Evolutionary conservation across 495 filamentous ascomycete species (phyloP), one percentile per base, ranked within the genome.

Genomic region (Tuber umbilicatum): DNA sequence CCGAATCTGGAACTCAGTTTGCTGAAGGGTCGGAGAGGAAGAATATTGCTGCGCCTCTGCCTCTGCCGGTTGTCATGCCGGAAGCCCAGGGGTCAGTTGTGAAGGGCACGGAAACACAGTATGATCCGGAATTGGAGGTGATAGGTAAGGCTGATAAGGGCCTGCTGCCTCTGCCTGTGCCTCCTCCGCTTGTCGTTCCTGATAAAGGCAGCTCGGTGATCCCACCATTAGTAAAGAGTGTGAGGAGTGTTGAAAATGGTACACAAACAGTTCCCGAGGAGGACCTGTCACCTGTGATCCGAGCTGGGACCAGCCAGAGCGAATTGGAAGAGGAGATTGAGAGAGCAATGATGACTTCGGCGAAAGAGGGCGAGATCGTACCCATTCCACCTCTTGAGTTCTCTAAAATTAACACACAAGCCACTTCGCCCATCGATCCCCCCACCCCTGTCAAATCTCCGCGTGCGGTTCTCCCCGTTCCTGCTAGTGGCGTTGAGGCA

Each of bases 1-100:
- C 72, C 41, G 78, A 74, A 45, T 71, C 70, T 4, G 79, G 80
- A 37, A 81, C 80, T 23, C 80, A 81, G 55, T 81, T 76, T 41
- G 80, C 79, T 39, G 74, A 74, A 37, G 74, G 75, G 40, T 68
- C 71, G 21, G 74, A 70, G 45, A 64, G 35, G 38, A 12, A n/a
- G n/a, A 67, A 72, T n/a, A 39, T n/a, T 23, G 39, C 37, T 27
- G 6, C 31, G 35, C 37, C 67, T 50, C 21, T 68, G 41, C 27
- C 69, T 47, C 50, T 39, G 72, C 69, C 70, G 23, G 45, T 45
- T 40, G 73, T 55, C 12, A 73, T 35, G n/a, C 38, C 69, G 38
- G 64, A 74, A 69, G 40, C 72, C 41, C 40, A 77, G 16, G 74
- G 43, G 39, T 45, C 70, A 27, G 72, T 74, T 31, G 72, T 42